Percentiles rank a stretch among this genome's conserved stretches.
These are phyloP conservation scores for Pleurotus pulmonarius DNA, from an alignment of 768 basidiomycete genomes.

Conservation along the genomic window DNA sequence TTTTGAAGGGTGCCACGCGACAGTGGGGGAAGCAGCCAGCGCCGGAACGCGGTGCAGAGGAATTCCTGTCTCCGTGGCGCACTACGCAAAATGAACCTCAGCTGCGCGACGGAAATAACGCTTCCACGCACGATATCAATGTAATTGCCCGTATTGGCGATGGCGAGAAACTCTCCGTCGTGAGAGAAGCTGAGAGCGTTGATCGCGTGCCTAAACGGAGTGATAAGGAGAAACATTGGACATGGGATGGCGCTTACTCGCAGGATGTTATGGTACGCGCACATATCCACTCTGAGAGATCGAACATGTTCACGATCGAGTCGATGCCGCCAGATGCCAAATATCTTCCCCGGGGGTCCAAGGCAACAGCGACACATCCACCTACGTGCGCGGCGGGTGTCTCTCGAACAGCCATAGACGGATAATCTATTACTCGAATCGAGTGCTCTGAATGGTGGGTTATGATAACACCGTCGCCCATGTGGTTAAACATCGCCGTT, in stretches of 20 bases:
- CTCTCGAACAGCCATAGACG: slow-evolving; percentile 54
- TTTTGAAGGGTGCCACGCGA: slow-evolving; percentile 80
- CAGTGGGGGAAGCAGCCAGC: slow-evolving; percentile 68
- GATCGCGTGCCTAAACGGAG: slow-evolving; percentile 55
- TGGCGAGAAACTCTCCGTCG: slow-evolving; percentile 81
- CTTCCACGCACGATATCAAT: slow-evolving; percentile 70
- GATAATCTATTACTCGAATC: slow-evolving; percentile 68
- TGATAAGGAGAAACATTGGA: neutral
- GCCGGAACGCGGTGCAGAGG: slow-evolving; percentile 77
- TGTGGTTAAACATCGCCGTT: slow-evolving; percentile 72
- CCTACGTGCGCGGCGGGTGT: slow-evolving; percentile 74
- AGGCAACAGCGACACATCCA: slow-evolving; percentile 70
- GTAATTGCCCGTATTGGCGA: slow-evolving; percentile 66
- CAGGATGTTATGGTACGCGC: slow-evolving; percentile 71
- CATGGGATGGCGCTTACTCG: slow-evolving; percentile 53
- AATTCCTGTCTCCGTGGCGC: slow-evolving; percentile 71
- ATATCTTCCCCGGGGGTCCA: slow-evolving; percentile 83
- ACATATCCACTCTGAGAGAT: slow-evolving; percentile 77
- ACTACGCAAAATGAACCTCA: slow-evolving; percentile 33
- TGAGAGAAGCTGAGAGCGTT: slow-evolving; percentile 75
- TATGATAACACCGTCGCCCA: slow-evolving; percentile 67
- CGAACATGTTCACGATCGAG: slow-evolving; percentile 81
- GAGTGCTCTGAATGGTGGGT: slow-evolving; percentile 62
- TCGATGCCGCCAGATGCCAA: slow-evolving; percentile 79
- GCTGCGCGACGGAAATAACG: neutral